phyloP scores from a whole-genome alignment of 768 basidiomycete genomes.

The Collybia mongolica region DNA sequence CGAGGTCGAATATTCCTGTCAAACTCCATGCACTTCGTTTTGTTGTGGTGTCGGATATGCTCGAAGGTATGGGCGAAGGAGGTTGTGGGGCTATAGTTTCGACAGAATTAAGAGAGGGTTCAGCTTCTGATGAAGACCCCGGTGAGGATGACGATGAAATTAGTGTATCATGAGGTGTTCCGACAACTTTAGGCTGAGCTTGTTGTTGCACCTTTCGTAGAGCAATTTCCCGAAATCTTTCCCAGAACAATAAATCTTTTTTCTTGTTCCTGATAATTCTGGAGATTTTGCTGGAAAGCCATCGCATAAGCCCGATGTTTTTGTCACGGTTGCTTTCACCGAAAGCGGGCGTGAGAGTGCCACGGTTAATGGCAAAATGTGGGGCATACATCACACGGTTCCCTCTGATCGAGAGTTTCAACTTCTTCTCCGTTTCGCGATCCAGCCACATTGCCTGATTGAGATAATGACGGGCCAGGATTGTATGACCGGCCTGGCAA shows the following conservation, averaged over 20 bases:
- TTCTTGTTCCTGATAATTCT: constrained; percentile 48
- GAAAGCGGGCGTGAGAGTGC: constrained; percentile 55
- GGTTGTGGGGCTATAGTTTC: constrained; percentile 1
- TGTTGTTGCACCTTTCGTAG: constrained; percentile 4
- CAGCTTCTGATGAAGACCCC: neutral
- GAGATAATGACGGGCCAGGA: constrained; percentile 67
- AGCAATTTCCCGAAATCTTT: constrained; percentile 15
- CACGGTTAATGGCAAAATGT: constrained; percentile 52
- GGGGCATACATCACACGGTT: constrained; percentile 43
- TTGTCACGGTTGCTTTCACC: constrained; percentile 60
- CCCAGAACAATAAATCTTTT: constrained; percentile 33
- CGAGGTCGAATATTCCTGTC: constrained; percentile 29
- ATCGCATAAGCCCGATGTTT: constrained; percentile 57
- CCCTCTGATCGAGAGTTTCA: constrained; percentile 28
- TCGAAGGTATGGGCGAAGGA: neutral
- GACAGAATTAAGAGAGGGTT: neutral
- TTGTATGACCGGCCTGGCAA: constrained; percentile 42
- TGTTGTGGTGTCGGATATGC: too few relatives aligned
- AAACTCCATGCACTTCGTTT: too few relatives aligned
- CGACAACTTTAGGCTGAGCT: neutral
- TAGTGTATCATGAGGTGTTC: too few relatives aligned
- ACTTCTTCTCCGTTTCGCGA: constrained; percentile 24
- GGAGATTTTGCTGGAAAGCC: constrained; percentile 49
- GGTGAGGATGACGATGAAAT: too few relatives aligned
- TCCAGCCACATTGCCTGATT: constrained; percentile 51